These are phyloP conservation scores for Chrysosporium keratinophilum DNA, from an alignment of 2,329 filamentous ascomycete genomes.

Conservation along the genomic window DNA sequence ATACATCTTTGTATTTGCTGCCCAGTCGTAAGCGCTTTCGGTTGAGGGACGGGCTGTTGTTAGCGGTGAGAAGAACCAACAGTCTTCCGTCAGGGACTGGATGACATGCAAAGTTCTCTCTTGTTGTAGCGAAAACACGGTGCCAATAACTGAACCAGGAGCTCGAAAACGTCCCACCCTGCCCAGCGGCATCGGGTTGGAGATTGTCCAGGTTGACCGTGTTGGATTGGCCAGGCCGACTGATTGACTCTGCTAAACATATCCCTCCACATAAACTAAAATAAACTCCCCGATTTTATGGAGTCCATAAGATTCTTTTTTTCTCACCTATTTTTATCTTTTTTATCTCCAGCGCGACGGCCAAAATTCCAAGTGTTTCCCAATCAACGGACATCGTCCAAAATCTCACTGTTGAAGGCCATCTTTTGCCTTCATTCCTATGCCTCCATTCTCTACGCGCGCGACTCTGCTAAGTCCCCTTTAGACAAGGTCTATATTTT, in stretches of 20 bases:
- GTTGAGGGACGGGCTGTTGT: not conserved
- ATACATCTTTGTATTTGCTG: not conserved
- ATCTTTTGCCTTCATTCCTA: not conserved
- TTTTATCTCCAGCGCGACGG: not conserved
- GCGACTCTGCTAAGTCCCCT: not conserved
- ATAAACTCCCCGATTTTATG: constrained; percentile 3
- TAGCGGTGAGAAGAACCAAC: constrained; percentile 1
- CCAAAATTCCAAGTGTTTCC: not conserved
- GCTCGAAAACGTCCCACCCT: not conserved
- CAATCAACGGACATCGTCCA: not conserved
- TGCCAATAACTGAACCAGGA: not conserved
- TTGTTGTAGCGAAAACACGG: not conserved
- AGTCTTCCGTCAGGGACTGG: not conserved
- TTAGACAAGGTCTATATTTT: constrained; percentile 6
- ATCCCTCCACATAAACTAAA: not conserved
- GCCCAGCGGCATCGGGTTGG: not conserved
- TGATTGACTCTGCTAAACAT: not conserved
- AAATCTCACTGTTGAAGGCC: not conserved
- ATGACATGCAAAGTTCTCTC: not conserved
- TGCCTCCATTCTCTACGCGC: not conserved
- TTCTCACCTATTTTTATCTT: constrained; percentile 9
- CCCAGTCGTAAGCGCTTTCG: not conserved
- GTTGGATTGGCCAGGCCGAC: not conserved
- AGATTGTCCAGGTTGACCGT: not conserved
- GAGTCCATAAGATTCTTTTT: not conserved